Percentiles rank a stretch among this genome's conserved stretches.
phyloP scores from a whole-genome alignment of 352 stramenopile species.

The Pythium rishiriense region DNA sequence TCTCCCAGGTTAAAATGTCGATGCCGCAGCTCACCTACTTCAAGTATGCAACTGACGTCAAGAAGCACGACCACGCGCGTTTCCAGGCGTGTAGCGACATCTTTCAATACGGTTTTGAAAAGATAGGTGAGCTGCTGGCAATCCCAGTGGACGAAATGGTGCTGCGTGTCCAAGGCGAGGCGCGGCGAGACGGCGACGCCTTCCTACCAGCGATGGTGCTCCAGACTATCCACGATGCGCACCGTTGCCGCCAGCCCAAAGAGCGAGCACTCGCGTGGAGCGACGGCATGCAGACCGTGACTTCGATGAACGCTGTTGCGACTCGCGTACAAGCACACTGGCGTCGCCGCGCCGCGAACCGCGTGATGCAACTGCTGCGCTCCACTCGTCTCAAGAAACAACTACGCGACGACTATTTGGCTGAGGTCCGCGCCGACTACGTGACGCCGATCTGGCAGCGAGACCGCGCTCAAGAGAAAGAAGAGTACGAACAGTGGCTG shows the following conservation, averaged over 20 bases:
- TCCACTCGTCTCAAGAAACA: conserved; percentile 32
- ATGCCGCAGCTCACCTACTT: conserved; percentile 63
- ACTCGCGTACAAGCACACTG: conserved; percentile 52
- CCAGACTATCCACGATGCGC: conserved; percentile 9
- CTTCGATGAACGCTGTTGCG: conserved; percentile 40
- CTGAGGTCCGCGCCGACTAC: conserved; percentile 52
- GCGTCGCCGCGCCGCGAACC: conserved; percentile 45
- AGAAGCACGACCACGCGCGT: conserved; percentile 45
- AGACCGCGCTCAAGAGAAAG: conserved; percentile 58
- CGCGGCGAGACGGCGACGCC: not conserved
- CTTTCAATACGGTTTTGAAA: conserved; percentile 63
- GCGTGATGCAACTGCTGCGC: conserved; percentile 43
- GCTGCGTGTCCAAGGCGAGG: not conserved
- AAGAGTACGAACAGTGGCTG: conserved; percentile 48
- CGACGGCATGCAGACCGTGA: conserved; percentile 26
- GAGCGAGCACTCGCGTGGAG: conserved; percentile 40
- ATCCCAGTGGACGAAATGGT: conserved; percentile 35
- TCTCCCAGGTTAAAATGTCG: conserved; percentile 59
- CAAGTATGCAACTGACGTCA: conserved; percentile 45
- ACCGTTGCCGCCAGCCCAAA: not conserved
- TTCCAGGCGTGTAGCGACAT: conserved; percentile 48
- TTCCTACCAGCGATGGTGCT: conserved; percentile 23
- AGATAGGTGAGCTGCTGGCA: conserved; percentile 50
- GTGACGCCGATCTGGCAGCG: conserved; percentile 66
- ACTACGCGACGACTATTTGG: conserved; percentile 49